Conservation (phyloP, 768 basidiomycete species). For the Phanerochaete carnosa region DNA sequence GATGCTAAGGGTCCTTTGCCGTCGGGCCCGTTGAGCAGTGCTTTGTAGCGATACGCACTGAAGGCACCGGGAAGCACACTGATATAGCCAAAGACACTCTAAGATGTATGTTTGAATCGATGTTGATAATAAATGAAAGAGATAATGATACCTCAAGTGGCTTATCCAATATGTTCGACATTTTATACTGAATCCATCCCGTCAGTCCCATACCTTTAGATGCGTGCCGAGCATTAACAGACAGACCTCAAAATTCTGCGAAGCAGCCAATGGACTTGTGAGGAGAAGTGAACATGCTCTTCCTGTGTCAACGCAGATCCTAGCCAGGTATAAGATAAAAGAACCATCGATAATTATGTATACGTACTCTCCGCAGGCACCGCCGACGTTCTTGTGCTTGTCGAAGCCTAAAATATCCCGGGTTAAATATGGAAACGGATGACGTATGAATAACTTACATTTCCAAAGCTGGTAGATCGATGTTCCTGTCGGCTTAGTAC, state of each 20-base stretch:
- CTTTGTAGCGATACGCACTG: constrained; percentile 88
- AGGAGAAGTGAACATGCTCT: constrained; percentile 68
- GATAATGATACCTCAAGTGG: constrained; percentile 74
- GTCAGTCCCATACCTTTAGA: not conserved
- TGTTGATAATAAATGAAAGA: not conserved
- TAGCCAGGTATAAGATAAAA: constrained; percentile 20
- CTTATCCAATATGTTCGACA: constrained; percentile 95
- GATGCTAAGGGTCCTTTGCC: constrained; percentile 88
- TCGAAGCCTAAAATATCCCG: constrained; percentile 58
- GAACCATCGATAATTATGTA: not conserved
- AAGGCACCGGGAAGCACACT: constrained; percentile 90
- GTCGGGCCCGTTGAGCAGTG: constrained; percentile 80
- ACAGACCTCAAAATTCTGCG: constrained; percentile 87
- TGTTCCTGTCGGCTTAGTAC: constrained; percentile 91
- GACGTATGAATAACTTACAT: constrained; percentile 37
- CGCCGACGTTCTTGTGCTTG: constrained; percentile 81
- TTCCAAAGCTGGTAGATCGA: constrained; percentile 98
- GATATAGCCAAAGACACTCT: constrained; percentile 85
- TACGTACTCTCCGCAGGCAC: constrained; percentile 89
- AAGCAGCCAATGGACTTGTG: constrained; percentile 79
- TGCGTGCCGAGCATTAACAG: not conserved
- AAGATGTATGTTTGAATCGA: not conserved
- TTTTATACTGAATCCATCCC: constrained; percentile 64
- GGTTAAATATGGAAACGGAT: not conserved
- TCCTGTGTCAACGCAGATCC: constrained; percentile 82